A percentile compares a stretch with the other conserved stretches of the same genome.
phyloP scores from a whole-genome alignment of 1,284 basidiomycete genomes.

The Ustilago nuda region DNA sequence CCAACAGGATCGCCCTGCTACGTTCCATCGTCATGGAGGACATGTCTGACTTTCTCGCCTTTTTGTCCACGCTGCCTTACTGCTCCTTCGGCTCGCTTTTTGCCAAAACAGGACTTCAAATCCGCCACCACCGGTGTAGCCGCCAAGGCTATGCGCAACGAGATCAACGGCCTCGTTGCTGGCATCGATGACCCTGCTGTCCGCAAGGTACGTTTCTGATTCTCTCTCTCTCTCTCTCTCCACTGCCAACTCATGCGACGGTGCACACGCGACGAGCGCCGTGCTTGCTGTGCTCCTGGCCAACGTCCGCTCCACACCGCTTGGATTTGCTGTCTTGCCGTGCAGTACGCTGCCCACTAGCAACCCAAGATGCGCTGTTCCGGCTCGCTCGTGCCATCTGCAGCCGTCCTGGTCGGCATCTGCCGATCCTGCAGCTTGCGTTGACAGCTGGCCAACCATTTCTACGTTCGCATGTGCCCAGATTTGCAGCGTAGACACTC shows the following conservation, averaged over 20 bases:
- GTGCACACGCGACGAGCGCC: too few relatives aligned
- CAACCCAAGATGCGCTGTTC: too few relatives aligned
- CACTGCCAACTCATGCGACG: too few relatives aligned
- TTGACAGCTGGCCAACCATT: not conserved
- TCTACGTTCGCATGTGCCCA: not conserved
- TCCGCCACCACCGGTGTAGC: constrained; percentile 97
- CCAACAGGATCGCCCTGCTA: not conserved
- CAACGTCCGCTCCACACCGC: too few relatives aligned
- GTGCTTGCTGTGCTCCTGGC: too few relatives aligned
- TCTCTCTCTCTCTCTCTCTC: not conserved
- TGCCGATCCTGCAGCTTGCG: not conserved
- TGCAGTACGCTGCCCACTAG: too few relatives aligned
- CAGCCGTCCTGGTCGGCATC: too few relatives aligned
- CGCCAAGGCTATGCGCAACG: constrained; percentile 98
- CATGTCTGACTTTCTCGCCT: not conserved
- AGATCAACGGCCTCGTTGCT: constrained; percentile 91
- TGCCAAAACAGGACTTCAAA: constrained; percentile 79
- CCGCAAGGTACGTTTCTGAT: constrained; percentile 75
- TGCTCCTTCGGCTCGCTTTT: not conserved
- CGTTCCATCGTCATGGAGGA: not conserved
- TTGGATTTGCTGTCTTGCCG: too few relatives aligned
- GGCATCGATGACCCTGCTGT: constrained; percentile 73
- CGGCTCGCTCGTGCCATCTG: too few relatives aligned
- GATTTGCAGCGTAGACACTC: not conserved
- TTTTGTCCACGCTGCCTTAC: not conserved